Evolutionary conservation across 2,329 filamentous ascomycete genomes (phyloP), one percentile per base, ranked within the genome.

Genomic region (Aureobasidium pullulans): DNA sequence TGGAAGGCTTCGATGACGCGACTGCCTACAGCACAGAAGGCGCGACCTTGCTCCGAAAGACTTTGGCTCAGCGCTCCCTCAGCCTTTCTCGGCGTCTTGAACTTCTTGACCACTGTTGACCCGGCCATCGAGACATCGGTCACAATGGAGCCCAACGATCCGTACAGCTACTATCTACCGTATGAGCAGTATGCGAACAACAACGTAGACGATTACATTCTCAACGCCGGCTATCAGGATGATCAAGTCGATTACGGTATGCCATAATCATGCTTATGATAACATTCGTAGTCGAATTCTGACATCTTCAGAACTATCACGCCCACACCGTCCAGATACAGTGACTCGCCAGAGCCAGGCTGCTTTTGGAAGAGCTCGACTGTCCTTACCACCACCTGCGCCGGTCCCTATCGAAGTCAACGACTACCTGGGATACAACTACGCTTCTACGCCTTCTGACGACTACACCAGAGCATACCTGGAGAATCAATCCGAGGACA

Each of bases 331-430:
- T 13, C 1, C 13, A 56, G 13, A 13, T 9, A 37, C 31, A 15
- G 65, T 72, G 40, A 65, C 63, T 58, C 70, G 71, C 1, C 68
- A 72, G 42, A 65, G 62, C 9, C 71, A 73, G 63, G 72, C 73
- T 10, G 65, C 63, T 9, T 64, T 67, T 49, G 71, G 72, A 8
- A 65, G 62, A 40, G 70, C 70, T 16, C 66, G 74, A 36, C 65
- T 77, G n/a, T 74, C 74, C 5, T 59, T 77, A 29, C 67, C 66
- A 40, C 63, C 64, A 13, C 36, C 50, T 31, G 44, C 34, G 23
- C 28, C 28, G 3, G 9, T 13, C 3, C 8, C 31, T 13, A 4
- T 19, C 8, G 57, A 42, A 13, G 31, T 15, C 34, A 40, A 60
- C 32, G 39, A 54, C 13, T 32, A 37, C 32, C 23, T 31, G 32